phyloP scores from a whole-genome alignment of 2,329 filamentous ascomycete species.

The Pyrenophora tritici-repentis region DNA sequence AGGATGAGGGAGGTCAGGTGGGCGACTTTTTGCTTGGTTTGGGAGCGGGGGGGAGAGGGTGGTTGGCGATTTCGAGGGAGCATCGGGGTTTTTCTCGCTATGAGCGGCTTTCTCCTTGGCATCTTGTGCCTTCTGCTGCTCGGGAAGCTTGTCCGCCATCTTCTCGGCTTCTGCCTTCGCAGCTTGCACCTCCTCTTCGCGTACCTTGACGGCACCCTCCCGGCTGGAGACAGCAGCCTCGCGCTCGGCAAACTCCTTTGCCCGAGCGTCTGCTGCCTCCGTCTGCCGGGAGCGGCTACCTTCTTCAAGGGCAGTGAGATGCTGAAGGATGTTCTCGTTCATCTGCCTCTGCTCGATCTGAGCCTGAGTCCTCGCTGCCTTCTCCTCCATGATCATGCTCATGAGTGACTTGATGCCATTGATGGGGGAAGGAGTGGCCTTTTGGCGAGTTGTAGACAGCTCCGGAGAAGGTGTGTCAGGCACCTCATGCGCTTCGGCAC shows the following conservation, averaged over 20 bases:
- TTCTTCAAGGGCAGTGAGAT: not conserved
- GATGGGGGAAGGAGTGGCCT: not conserved
- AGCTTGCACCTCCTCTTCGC: not conserved
- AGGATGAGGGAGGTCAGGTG: no score
- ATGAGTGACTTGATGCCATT: not conserved
- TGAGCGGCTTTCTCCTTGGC: no score
- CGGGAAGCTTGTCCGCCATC: not conserved
- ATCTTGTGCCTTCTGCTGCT: not conserved
- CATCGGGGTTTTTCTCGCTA: no score
- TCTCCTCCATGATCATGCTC: not conserved
- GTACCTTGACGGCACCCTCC: not conserved
- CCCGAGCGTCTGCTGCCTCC: not conserved
- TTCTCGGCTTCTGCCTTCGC: not conserved
- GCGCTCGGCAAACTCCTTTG: not conserved
- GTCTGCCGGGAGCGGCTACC: not conserved
- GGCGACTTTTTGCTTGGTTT: no score
- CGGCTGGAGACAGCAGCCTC: not conserved
- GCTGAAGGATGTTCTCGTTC: not conserved
- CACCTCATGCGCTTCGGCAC: no score
- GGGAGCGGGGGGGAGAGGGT: no score
- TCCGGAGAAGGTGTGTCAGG: no score
- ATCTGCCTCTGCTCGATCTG: not conserved
- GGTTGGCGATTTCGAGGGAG: no score
- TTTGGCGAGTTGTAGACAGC: not conserved
- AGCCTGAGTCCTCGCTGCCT: not conserved